Base-by-base conservation (phyloP, 345 rosid genomes). In the Trapa incisa region DNA sequence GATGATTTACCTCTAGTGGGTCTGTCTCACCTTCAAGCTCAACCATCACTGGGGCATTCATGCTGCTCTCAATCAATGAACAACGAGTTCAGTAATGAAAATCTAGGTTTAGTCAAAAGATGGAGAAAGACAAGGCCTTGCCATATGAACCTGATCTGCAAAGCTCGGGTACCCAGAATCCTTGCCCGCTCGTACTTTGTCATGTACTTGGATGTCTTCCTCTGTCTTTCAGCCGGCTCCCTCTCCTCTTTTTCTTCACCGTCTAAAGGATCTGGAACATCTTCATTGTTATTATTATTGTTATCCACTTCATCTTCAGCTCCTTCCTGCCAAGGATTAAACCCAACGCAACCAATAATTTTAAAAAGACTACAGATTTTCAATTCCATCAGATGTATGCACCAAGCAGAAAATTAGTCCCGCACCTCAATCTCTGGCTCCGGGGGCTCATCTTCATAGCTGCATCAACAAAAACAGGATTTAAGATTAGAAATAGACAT, bases 41-140 rank as follows among this genome's bases (percentile, higher is more conserved):
- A 38, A 90, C 98, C 94, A 88, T 93, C 16, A 90, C 89, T 17
- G 97, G 97, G 52, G 96, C 96, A 84, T 90, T 90, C 96, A 93
- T 84, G 76, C 94, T 86, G 87, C 15, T 11, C 72, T 68, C 75
- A 67, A 43, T 37, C 65, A 68, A 65, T 3, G 66, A 65, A 64
- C 53, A 14, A 63, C 69, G 22, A 47, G 53, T 47, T 58, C 7
- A 37, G 48, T 12, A 17, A 37, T 6, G 39, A 17, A 3, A 45
- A 15, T 22, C 61, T 12, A 6, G 11, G 16, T 17, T 41, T 36
- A 39, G 2, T 37, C 13, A 2, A 8, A 38, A 39, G 13, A 33
- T 50, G 12, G 32, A 47, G 7, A 39, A 38, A 47, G 63, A 33
- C 45, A 7, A 3, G 61, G 10, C 7, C 32, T 53, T n/a, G 10